Evolutionary conservation across 345 rosid genomes (phyloP), one percentile per base, ranked within the genome.

Genomic region (Populus simonii): DNA sequence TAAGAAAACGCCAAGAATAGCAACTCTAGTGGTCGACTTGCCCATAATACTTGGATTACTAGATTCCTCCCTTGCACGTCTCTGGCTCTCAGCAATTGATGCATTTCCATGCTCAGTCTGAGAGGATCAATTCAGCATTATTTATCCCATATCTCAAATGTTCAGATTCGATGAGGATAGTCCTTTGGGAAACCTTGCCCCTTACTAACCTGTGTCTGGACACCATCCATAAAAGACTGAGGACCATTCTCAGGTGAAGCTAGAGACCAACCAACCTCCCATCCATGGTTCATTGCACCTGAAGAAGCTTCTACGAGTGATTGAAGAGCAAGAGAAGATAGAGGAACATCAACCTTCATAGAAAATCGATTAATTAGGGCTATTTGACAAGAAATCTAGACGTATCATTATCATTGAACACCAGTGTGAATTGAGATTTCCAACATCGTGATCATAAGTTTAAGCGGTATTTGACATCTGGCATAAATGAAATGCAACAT

Each of bases 201-300:
- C 15, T 36, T n/a, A 71, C 83, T 57, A 33, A 78, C 90, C 88
- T 83, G 83, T 15, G 75, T 84, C 76, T 41, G 78, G 79, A 80
- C 71, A 75, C 76, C 84, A 62, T 78, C 86, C 69, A 61, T 31
- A 75, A 79, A 75, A 65, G 86, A 79, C 82, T 82, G 90, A 62
- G 87, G 74, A 82, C 62, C 84, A 71, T 74, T 83, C 70, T 82
- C 86, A 31, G 85, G 78, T 23, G 92, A 86, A 66, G 91, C 91
- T 76, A 93, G 74, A 75, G 98, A 96, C 99, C 99, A 93, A 78
- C 99, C 99, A 75, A 89, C 79, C 86, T 96, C 98, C 98, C 98
- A 96, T 76, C 89, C 92, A 73, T 89, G 89, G 77, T 89, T 94
- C 59, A 72, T 59, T 53, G 89, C 85, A 76, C 94, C 89, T 29